A percentile compares a stretch with the other conserved stretches of the same genome.
Conservation (phyloP, 805 yeast genomes). For the Starmerella sp. region DNA sequence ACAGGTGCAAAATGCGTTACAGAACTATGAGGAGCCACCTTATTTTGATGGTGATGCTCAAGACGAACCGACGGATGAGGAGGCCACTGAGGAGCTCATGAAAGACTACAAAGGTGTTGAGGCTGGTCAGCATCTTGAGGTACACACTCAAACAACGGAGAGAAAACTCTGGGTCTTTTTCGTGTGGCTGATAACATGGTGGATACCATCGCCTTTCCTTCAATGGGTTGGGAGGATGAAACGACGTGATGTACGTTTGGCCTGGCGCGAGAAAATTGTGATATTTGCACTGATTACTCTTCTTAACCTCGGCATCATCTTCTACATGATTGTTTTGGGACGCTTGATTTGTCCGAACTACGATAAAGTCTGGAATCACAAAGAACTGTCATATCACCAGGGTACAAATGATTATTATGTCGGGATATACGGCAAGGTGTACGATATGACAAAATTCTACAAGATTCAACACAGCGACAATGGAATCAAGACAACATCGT, state of each 20-base stretch:
- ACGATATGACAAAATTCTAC: constrained; percentile 34
- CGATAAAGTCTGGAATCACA: constrained; percentile 33
- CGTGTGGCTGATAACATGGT: constrained; percentile 34
- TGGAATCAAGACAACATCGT: constrained; percentile 27
- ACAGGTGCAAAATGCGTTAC: constrained; percentile 13
- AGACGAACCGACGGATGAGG: constrained; percentile 29
- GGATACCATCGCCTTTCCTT: constrained; percentile 33
- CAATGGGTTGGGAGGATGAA: constrained; percentile 31
- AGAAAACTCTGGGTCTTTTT: constrained; percentile 31
- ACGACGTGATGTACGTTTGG: constrained; percentile 33
- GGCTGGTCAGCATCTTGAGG: constrained; percentile 27
- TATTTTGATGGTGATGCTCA: constrained; percentile 23
- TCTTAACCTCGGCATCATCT: constrained; percentile 32
- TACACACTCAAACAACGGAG: constrained; percentile 24
- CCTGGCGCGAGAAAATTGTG: constrained; percentile 35
- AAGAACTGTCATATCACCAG: constrained; percentile 30
- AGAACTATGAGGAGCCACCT: constrained; percentile 3
- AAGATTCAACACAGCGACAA: constrained; percentile 33
- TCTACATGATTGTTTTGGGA: constrained; percentile 35
- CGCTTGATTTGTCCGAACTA: constrained; percentile 33
- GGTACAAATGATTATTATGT: constrained; percentile 31
- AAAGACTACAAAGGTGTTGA: constrained; percentile 26
- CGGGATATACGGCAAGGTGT: constrained; percentile 33
- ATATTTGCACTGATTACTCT: constrained; percentile 30
- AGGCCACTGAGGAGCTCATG: constrained; percentile 22